phyloP scores from a whole-genome alignment of 2,329 filamentous ascomycete species.

The Lasiodiplodia sp. region DNA sequence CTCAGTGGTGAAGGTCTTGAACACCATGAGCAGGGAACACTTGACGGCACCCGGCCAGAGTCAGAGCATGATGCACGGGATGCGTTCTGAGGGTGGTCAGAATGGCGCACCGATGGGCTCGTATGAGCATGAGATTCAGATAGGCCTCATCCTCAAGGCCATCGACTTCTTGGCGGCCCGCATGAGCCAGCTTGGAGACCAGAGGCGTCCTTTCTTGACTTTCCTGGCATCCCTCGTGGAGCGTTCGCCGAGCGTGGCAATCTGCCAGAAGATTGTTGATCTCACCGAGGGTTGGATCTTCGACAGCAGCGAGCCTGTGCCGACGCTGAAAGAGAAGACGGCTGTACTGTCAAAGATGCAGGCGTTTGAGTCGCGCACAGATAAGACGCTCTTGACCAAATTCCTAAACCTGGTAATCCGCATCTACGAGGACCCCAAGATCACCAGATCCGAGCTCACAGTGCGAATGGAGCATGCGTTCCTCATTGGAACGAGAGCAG shows the following conservation, averaged over 20 bases:
- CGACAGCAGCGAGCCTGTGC: constrained; percentile 91
- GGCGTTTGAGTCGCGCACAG: constrained; percentile 84
- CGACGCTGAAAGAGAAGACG: constrained; percentile 97
- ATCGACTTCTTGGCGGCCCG: constrained; percentile 91
- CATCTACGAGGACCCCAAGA: constrained; percentile 97
- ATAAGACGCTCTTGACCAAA: constrained; percentile 85
- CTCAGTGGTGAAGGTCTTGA: constrained; percentile 87
- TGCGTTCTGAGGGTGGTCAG: constrained; percentile 61
- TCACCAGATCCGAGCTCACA: constrained; percentile 91
- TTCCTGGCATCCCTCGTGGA: constrained; percentile 95
- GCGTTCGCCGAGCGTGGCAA: constrained; percentile 83
- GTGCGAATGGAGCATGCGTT: constrained; percentile 98
- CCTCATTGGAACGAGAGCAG: constrained; percentile 89
- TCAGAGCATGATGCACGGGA: constrained; percentile 38
- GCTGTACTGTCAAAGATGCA: constrained; percentile 99
- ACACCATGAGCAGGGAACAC: constrained; percentile 90
- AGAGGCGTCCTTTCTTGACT: constrained; percentile 90
- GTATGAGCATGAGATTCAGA: constrained; percentile 87
- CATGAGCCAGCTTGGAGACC: constrained; percentile 92
- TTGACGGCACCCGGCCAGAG: constrained; percentile 68
- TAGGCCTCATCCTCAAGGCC: constrained; percentile 89
- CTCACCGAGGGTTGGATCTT: constrained; percentile 99
- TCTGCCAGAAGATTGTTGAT: constrained; percentile 90
- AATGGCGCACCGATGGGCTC: constrained; percentile 68
- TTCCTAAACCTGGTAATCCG: constrained; percentile 96